A percentile compares a stretch with the other conserved stretches of the same genome.
Evolutionary conservation across 306 rosid genomes (phyloP).

Genomic region (Fragaria ananassa): DNA sequence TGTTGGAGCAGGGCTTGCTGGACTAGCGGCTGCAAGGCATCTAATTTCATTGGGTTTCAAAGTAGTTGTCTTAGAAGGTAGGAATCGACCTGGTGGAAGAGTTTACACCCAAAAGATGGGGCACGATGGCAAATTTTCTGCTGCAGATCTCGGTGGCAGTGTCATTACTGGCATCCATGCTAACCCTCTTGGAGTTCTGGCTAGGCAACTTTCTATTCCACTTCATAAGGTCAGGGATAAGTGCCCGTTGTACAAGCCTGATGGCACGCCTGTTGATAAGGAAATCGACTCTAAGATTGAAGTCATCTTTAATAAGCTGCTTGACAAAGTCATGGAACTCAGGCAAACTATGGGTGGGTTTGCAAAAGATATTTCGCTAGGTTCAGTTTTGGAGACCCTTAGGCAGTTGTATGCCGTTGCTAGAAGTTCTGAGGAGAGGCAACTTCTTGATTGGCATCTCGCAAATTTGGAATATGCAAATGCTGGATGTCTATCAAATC

Average conservation of each 20-base stretch:
- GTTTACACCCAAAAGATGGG: conserved; percentile 92
- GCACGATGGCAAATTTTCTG: conserved; percentile 53
- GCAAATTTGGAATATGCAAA: conserved; percentile 94
- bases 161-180: conserved; percentile 94
- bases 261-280: conserved; percentile 63
- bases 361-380: conserved; percentile 70
- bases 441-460: conserved; percentile 90
- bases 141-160: conserved; percentile 84
- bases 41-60: conserved; percentile 79
- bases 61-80: conserved; percentile 81
- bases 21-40: conserved; percentile 92
- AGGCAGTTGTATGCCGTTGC: conserved; percentile 66
- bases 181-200: conserved; percentile 91
- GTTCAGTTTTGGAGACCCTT: conserved; percentile 78
- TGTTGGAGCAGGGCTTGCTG: conserved; percentile 91
- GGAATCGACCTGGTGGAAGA: conserved; percentile 88
- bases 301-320: conserved; percentile 69
- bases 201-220: conserved; percentile 86
- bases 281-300: conserved; percentile 63
- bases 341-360: conserved; percentile 88
- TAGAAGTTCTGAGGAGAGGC: conserved; percentile 59
- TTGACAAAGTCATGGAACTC: conserved; percentile 85
- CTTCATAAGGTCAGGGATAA: conserved; percentile 89
- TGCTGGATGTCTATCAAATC: conserved; percentile 93
- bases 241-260: conserved; percentile 84